A percentile compares a stretch with the other conserved stretches of the same genome.
phyloP scores from a whole-genome alignment of 2,329 filamentous ascomycete genomes.

The Penicillium nordicum region DNA sequence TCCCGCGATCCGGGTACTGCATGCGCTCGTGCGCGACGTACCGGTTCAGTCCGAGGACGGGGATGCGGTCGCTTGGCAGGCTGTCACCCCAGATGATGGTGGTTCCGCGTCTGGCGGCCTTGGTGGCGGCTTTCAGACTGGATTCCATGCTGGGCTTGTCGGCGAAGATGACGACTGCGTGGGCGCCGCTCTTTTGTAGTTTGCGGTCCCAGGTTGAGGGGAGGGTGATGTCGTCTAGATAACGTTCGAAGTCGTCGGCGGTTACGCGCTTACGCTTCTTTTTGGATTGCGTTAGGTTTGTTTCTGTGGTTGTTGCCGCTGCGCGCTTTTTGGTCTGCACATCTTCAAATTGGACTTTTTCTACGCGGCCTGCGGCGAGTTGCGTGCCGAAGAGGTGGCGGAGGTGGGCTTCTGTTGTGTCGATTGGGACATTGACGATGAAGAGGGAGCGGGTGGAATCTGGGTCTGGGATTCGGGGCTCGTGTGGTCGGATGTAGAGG shows the following conservation, averaged over 20 bases:
- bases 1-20: conserved; percentile 64
- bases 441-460: conserved; percentile 79
- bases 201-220: conserved; percentile 71
- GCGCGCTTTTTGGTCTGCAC: conserved; percentile 38
- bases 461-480: conserved; percentile 70
- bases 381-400: conserved; percentile 70
- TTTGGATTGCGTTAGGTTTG: conserved; percentile 22
- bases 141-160: conserved; percentile 75
- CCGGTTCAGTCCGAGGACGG: conserved; percentile 52
- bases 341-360: conserved; percentile 70
- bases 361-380: conserved; percentile 73
- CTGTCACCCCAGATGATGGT: conserved; percentile 67
- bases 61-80: conserved; percentile 52
- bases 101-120: conserved; percentile 55
- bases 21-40: conserved; percentile 67
- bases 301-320: conserved; percentile 19
- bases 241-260: conserved; percentile 49
- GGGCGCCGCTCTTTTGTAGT: conserved; percentile 69
- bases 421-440: conserved; percentile 81
- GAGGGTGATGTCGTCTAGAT: conserved; percentile 60
- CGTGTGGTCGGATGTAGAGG: conserved; percentile 80
- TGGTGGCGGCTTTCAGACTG: conserved; percentile 71
- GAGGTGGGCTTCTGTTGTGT: conserved; percentile 74
- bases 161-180: conserved; percentile 77
- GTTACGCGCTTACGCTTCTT: conserved; percentile 57